Conservation (phyloP, 1,139 yeast genomes). For the Pichia sp. region DNA sequence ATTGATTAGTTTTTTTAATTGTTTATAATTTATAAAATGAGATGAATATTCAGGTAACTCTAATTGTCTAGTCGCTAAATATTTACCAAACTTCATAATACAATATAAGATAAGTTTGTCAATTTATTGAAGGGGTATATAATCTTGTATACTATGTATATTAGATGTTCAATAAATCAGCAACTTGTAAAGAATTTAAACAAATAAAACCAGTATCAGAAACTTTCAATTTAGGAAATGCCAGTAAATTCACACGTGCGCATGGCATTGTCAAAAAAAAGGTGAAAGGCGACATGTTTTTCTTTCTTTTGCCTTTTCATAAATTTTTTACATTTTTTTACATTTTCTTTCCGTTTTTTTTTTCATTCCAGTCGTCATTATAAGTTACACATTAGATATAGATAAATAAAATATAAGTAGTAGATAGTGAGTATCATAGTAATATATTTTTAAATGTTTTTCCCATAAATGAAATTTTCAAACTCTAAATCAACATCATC, state of each 20-base stretch:
- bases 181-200: background rate
- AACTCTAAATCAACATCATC: constrained; percentile 26
- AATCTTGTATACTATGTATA: background rate
- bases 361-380: background rate
- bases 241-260: background rate
- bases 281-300: background rate
- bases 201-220: background rate
- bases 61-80: constrained; percentile 86
- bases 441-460: background rate
- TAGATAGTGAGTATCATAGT: background rate
- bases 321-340: background rate
- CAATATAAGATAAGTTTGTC: background rate
- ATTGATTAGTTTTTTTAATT: constrained; percentile 74
- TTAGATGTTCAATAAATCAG: background rate
- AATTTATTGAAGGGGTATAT: too few species aligned
- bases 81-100: constrained; percentile 81
- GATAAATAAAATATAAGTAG: background rate
- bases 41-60: constrained; percentile 94
- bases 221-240: too few species aligned
- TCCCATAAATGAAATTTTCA: constrained; percentile 26
- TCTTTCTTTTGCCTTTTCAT: background rate
- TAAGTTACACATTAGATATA: background rate
- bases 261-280: background rate
- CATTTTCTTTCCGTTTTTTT: background rate
- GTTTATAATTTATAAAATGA: constrained; percentile 90